Evolutionary conservation across 2,329 filamentous ascomycete genomes (phyloP).

Genomic region (Arthrinium phaeospermum): DNA sequence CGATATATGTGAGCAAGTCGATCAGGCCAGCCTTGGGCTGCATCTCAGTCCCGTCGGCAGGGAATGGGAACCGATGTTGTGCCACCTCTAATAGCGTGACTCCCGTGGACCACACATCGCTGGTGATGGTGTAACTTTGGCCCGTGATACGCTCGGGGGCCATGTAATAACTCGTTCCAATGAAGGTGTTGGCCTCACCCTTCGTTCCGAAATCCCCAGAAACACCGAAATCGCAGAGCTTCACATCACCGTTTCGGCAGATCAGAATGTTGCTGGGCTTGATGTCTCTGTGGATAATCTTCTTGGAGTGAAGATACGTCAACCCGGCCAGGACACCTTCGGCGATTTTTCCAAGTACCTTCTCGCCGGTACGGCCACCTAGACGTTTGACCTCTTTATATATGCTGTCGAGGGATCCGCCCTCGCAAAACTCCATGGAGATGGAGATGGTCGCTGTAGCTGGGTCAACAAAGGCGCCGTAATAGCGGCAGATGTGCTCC

Average conservation of each 20-base stretch:
- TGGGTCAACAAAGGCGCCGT: conserved; percentile 94
- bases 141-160: conserved; percentile 97
- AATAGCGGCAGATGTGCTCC: conserved; percentile 96
- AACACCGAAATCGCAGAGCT: conserved; percentile 97
- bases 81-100: conserved; percentile 99
- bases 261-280: conserved; percentile 97
- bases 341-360: conserved; percentile 94
- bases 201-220: conserved; percentile 98
- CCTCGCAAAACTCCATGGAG: conserved; percentile 99
- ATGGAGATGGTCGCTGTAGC: conserved; percentile 97
- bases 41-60: conserved; percentile 94
- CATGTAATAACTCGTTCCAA: conserved; percentile 99
- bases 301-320: conserved; percentile 92
- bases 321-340: conserved; percentile 93
- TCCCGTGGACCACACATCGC: conserved; percentile 96
- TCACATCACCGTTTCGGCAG: conserved; percentile 90
- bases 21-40: conserved; percentile 92
- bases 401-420: conserved; percentile 92
- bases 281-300: conserved; percentile 99
- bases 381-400: conserved; percentile 97
- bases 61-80: conserved; percentile 97
- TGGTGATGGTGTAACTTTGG: conserved; percentile 97
- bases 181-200: conserved; percentile 98
- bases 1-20: conserved; percentile 95
- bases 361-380: conserved; percentile 92